Conservation (phyloP, 805 yeast genomes). For the Yamadazyma tumulicola region DNA sequence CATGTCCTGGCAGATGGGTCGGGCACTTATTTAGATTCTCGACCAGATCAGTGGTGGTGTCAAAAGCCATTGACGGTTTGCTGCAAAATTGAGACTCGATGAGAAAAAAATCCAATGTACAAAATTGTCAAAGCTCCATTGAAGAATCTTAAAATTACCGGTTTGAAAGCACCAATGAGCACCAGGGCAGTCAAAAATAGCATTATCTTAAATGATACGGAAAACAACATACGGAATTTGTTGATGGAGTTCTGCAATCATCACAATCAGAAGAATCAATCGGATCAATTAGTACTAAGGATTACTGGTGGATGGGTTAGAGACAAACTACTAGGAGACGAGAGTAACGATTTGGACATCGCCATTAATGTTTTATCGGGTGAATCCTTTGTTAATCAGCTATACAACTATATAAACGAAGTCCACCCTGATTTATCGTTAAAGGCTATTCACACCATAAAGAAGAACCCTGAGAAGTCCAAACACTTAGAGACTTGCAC, state of each 20-base stretch:
- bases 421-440: conserved; percentile 23
- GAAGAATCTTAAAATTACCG: neutral
- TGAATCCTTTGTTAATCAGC: conserved; percentile 70
- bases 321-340: conserved; percentile 80
- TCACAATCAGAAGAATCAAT: conserved; percentile 25
- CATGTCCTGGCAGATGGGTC: neutral
- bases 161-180: conserved; percentile 5
- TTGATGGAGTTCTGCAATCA: conserved; percentile 39
- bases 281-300: conserved; percentile 48
- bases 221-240: conserved; percentile 36
- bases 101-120: conserved; percentile 3
- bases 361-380: conserved; percentile 87
- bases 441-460: conserved; percentile 62
- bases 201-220: conserved; percentile 40
- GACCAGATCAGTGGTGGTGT: no score
- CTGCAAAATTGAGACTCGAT: neutral
- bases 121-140: conserved; percentile 6
- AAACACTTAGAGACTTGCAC: conserved; percentile 97
- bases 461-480: conserved; percentile 90
- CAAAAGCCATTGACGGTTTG: neutral
- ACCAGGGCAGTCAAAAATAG: conserved; percentile 10
- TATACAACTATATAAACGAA: conserved; percentile 46
- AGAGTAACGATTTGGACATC: conserved; percentile 85
- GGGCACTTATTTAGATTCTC: no score
- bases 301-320: conserved; percentile 99